Percentiles rank a stretch among this genome's conserved stretches.
Conservation (phyloP, 768 basidiomycete species). For the Tricholoma furcatifolium region DNA sequence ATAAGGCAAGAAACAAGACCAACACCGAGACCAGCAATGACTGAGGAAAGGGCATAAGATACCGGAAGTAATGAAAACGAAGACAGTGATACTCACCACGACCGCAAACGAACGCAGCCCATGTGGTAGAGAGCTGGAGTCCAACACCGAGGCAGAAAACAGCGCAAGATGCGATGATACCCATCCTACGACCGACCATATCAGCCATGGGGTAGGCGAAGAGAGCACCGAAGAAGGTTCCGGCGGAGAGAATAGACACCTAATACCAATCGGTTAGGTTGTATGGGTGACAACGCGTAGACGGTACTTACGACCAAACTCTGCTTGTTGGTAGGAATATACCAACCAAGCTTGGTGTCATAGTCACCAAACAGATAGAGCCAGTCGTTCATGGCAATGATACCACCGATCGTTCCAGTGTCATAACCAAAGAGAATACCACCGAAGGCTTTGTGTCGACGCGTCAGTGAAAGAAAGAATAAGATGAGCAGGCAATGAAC, state of each 20-base stretch:
- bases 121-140: constrained; percentile 45
- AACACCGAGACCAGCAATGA: constrained; percentile 80
- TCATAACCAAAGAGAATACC: constrained; percentile 68
- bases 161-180: constrained; percentile 61
- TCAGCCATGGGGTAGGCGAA: constrained; percentile 39
- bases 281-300: not conserved
- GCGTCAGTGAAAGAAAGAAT: not conserved
- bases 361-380: constrained; percentile 46
- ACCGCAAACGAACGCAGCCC: constrained; percentile 26
- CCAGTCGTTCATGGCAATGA: constrained; percentile 64
- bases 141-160: constrained; percentile 65
- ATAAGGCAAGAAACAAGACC: constrained; percentile 70
- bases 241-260: constrained; percentile 76
- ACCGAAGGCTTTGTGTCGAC: constrained; percentile 34
- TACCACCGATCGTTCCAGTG: constrained; percentile 80
- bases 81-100: constrained; percentile 17
- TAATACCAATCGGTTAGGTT: not conserved
- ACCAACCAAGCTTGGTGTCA: constrained; percentile 30
- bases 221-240: constrained; percentile 81
- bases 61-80: not conserved
- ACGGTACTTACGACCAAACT: constrained; percentile 33
- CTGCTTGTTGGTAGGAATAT: constrained; percentile 40
- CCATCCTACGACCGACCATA: constrained; percentile 51
- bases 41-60: constrained; percentile 35
- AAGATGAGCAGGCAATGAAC: constrained; percentile 17